Conservation (phyloP, 108 stramenopile species). For the Nitzschia sp. region DNA sequence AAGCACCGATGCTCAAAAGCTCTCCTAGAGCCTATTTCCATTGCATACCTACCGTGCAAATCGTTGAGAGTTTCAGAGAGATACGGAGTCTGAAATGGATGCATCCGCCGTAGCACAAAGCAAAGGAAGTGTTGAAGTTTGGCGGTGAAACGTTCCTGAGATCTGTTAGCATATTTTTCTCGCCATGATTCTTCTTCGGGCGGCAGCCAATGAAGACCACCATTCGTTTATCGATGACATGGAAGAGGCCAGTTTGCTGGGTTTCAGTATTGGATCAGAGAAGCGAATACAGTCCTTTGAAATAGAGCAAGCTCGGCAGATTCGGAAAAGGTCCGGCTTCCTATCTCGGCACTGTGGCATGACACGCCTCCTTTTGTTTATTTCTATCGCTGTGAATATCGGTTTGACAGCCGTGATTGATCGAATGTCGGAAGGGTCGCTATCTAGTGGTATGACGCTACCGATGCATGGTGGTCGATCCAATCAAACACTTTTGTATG, state of each 20-base stretch:
- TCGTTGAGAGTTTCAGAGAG: too few relatives aligned
- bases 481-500: conserved; percentile 1
- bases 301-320: background rate
- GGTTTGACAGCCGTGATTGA: background rate
- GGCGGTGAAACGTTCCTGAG: too few relatives aligned
- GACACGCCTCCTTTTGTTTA: background rate
- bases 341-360: background rate
- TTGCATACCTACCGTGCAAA: too few relatives aligned
- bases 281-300: background rate
- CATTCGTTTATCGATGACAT: background rate
- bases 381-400: background rate
- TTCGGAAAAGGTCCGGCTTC: background rate
- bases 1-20: too few relatives aligned
- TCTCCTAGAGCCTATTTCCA: too few relatives aligned
- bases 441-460: background rate
- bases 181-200: too few relatives aligned
- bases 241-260: background rate
- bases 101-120: too few relatives aligned
- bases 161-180: too few relatives aligned
- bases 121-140: too few relatives aligned
- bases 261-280: background rate
- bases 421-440: background rate
- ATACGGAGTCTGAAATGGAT: too few relatives aligned
- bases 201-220: too few relatives aligned
- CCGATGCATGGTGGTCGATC: background rate